Base-by-base conservation (phyloP, 2,329 filamentous ascomycete genomes). In the Ophiosphaerella narmari region DNA sequence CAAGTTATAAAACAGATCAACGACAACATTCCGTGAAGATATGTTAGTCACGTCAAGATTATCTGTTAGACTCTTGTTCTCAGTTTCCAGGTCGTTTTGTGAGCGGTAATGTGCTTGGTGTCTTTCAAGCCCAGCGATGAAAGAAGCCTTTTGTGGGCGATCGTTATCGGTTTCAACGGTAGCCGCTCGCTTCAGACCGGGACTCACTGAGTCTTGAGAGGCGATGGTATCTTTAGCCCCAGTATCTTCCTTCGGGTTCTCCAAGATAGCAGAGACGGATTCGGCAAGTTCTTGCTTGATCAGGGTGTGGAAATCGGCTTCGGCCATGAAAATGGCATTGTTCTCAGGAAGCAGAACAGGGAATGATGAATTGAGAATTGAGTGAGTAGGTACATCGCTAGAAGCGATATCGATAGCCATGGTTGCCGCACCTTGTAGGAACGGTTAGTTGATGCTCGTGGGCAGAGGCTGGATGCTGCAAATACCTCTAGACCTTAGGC, bases 1-100 rank as follows among this genome's bases (percentile, higher is more conserved):
- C 0, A 85, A 72, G 50, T 83, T 78, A 31, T 72, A 71, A 66
- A 85, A 85, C 2, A 85, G 71, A 57, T 86, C 80, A 4, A 85
- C 74, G 0, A 85, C 68, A 0, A 73, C 47, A 4, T 75, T 69
- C 2, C 71, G 68, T 0, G 80, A 80, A 1, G 79, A 80, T 9
- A 72, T 62, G 54, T 77, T 75, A 5, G 82, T 76, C 2, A 81
- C 59, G 50, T 82, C 82, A 3, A 48, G 59, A 48, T 85, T 84
- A 31, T 80, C 75, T 0, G 82, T 86, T n/a, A 76, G 59, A 67
- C 80, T 79, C 65, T 77, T 78, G 61, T 78, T 78, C 2, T 75
- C 63, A 1, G 37, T 51, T 0, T 39, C 50, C 13, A 64, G 43
- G 7, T 62, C 51, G 8, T 58, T 52, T 5, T 18, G 18, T 2